phyloP scores from a whole-genome alignment of 2,329 filamentous ascomycete species.

The Ophiostoma ulmi region DNA sequence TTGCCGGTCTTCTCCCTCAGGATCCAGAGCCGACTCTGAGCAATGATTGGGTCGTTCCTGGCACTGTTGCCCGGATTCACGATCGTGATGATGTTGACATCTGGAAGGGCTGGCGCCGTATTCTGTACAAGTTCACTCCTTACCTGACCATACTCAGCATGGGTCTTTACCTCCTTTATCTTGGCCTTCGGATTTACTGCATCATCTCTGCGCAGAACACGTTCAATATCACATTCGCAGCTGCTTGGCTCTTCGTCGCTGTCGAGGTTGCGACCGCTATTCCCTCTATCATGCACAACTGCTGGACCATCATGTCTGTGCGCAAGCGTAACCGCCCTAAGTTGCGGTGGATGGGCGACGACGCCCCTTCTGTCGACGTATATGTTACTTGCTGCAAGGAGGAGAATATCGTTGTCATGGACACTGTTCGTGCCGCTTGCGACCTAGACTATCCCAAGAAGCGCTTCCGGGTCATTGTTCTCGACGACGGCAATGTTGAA shows the following conservation, averaged over 20 bases:
- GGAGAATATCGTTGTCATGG: slow-evolving; percentile 50
- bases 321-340: slow-evolving; percentile 40
- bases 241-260: slow-evolving; percentile 46
- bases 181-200: slow-evolving; percentile 48
- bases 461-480: slow-evolving; percentile 49
- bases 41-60: slow-evolving; percentile 35
- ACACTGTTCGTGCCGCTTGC: slow-evolving; percentile 53
- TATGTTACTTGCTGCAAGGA: slow-evolving; percentile 56
- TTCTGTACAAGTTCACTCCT: slow-evolving; percentile 38
- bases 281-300: slow-evolving; percentile 28
- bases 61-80: slow-evolving; percentile 39
- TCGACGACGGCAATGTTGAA: slow-evolving; percentile 50
- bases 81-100: slow-evolving; percentile 44
- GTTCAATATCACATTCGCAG: slow-evolving; percentile 39
- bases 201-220: slow-evolving; percentile 47
- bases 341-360: slow-evolving; percentile 46
- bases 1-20: slow-evolving; percentile 38
- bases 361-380: slow-evolving; percentile 52
- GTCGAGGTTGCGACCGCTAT: slow-evolving; percentile 29
- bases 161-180: slow-evolving; percentile 45
- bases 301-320: slow-evolving; percentile 29
- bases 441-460: slow-evolving; percentile 51
- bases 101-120: slow-evolving; percentile 43
- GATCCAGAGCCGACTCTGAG: slow-evolving; percentile 30
- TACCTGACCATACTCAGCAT: slow-evolving; percentile 40